Base-by-base conservation (phyloP, 805 yeast genomes). In the Suhomyces pyralidae region DNA sequence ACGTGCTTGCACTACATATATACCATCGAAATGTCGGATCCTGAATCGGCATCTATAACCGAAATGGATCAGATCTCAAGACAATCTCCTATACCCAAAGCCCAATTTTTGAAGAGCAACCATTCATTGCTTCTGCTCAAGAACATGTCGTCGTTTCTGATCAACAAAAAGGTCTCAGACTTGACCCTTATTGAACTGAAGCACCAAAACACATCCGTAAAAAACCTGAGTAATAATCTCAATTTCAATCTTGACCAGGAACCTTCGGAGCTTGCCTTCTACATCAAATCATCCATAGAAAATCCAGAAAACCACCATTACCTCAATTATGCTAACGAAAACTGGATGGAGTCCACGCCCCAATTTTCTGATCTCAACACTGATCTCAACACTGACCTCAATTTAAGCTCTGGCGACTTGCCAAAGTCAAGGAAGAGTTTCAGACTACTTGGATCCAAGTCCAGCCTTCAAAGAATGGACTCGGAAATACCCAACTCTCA, bases 291-390 rank as follows among this genome's bases (percentile, higher is more conserved):
- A 10, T 47, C 48, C 34, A 20, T 48, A 30, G 57, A 58, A 20
- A 40, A 40, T n/a, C 48, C 34, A 12, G 40, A 43, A 12, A 48
- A 40, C n/a, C 28, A 48, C 44, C 26, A 58, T 6, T 54, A 52
- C 44, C 34, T 55, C 8, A 42, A 46, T 17, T 59, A 55, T 45
- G 52, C 48, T 14, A 40, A 48, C 8, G 48, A 42, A 5, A 63
- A 63, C 49, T 63, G 66, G 66, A 63, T 63, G 66, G 63, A 56
- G 44, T 54, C 61, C 7, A 52, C 56, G 2, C 48, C 54, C 5
- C 50, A 55, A 19, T 40, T 60, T 12, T 40, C 51, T 19, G 20
- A 55, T 15, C 40, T 56, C 24, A 50, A 30, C 28, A 45, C 51
- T 19, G 20, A 55, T 15, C 40, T 56, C 24, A 50, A 30, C 28